Base-by-base conservation (phyloP, 2,329 filamentous ascomycete species). In the Fusarium kyushuense region DNA sequence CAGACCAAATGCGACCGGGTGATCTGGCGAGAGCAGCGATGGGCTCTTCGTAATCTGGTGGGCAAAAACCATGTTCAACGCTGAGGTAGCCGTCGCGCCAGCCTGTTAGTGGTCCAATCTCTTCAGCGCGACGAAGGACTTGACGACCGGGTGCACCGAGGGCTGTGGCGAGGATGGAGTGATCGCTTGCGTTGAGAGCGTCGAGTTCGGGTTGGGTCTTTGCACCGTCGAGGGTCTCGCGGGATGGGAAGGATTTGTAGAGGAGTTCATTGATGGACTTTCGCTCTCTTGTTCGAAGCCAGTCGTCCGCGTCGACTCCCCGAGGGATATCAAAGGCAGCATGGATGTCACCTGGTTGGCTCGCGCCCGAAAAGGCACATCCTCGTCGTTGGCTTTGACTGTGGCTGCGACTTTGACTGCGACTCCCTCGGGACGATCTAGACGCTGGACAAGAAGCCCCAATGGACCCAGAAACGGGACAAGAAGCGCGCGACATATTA, bases 111-210 rank as follows among this genome's bases (percentile, higher is more conserved):
- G 80, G 76, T 0, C 84, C 84, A n/a, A 87, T 81, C 32, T 85
- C 81, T 67, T 86, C 83, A 14, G 84, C 84, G 36, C 84, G 76
- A 25, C 84, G 72, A 57, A 87, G 82, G 6, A 87, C 84, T 69
- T 86, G 84, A 13, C 84, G 81, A 23, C 84, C 84, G 2, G 85
- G 84, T 0, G 84, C 84, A 2, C 85, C 84, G 7, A 87, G 78
- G 2, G 84, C 84, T 8, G 84, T 79, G 16, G 84, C 84, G 2
- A 86, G 77, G 6, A 86, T 73, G 51, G 85, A 82, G 30, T 82
- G 79, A 55, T 86, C 84, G 52, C 77, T 77, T 4, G 79, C 80
- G 42, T 82, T 84, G 17, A 86, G 78, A 8, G 77, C 74, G 65
- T 86, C 84, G 32, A 86, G 79, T 59, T 83, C 82, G 56, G 81